These are phyloP conservation scores for Kodamaea kakaduensis DNA, from an alignment of 805 yeast species.

Conservation along the genomic window DNA sequence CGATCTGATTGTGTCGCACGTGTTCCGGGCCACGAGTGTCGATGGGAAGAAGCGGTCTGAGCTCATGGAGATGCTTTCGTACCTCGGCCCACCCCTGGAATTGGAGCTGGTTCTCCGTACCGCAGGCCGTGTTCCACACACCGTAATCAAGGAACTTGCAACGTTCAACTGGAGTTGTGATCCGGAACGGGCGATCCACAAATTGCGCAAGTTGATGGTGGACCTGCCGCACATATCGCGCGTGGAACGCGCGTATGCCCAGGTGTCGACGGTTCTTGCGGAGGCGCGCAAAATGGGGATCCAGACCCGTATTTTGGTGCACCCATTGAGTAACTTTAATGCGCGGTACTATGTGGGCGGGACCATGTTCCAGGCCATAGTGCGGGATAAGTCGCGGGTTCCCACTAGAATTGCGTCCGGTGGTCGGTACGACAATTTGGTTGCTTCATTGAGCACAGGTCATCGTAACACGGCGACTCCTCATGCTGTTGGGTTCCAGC, in stretches of 20 bases:
- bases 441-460: conserved; percentile 57
- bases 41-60: conserved; percentile 58
- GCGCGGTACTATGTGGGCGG: conserved; percentile 75
- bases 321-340: conserved; percentile 84
- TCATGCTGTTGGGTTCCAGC: conserved; percentile 79
- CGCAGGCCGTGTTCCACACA: conserved; percentile 59
- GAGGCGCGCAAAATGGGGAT: conserved; percentile 59
- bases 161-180: conserved; percentile 72
- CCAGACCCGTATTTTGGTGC: conserved; percentile 51
- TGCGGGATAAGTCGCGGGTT: conserved; percentile 48
- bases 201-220: conserved; percentile 65
- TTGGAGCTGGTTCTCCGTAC: conserved; percentile 35
- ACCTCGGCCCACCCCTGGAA: conserved; percentile 68
- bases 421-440: conserved; percentile 82
- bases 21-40: conserved; percentile 75
- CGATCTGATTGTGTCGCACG: conserved; percentile 57
- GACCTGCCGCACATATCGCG: conserved; percentile 62
- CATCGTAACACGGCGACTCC: conserved; percentile 23
- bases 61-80: conserved; percentile 70
- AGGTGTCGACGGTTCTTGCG: conserved; percentile 56
- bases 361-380: conserved; percentile 82
- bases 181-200: conserved; percentile 58
- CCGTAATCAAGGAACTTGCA: conserved; percentile 76
- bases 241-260: conserved; percentile 59
- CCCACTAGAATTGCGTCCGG: conserved; percentile 74